Base-by-base conservation (phyloP, 2,329 filamentous ascomycete genomes). In the Colletotrichum sp. region DNA sequence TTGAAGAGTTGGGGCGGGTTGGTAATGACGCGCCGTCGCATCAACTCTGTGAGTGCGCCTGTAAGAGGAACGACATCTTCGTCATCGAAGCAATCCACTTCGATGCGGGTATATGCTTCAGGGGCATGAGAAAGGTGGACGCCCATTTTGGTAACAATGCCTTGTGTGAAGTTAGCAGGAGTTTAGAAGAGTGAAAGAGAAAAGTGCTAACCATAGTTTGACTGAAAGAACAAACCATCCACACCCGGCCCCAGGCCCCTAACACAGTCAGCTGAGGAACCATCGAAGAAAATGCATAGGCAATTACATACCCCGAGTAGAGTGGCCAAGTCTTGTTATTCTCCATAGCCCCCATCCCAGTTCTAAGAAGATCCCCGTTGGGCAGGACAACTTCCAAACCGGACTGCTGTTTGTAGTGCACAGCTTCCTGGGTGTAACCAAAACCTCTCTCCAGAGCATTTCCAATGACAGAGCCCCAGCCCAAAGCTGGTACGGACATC, bases 321-420 rank as follows among this genome's bases (percentile, higher is more conserved):
- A 62, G 36, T 2, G 61, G 34, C 28, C 56, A 75, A 26, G 38
- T 24, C 48, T 67, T 67, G 26, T 63, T 75, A 63, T 80, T 78
- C 4, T 82, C 82, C 24, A 85, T 74, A 6, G 81, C 83, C 16
- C 86, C 86, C 83, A 86, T 86, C 5, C 85, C 85, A 4, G 84
- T 86, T 16, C 85, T 79, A 8, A 85, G 76, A 4, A 87, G 73
- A 30, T 82, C 79, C 2, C 84, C 84, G 16, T 81, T 81, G 1
- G 85, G 84, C 2, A 87, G 79, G 8, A 87, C 85, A 13, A 87
- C 83, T 72, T 87, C 86, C 76, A 87, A 78, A 2, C 86, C 86
- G 16, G 82, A 85, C 71, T 86, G 84, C 74, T 81, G 81, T 76
- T 82, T 82, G 78, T 81, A 86, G 69, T 87, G 85, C 68, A 86